Evolutionary conservation across 192 early-diverging fungal species (phyloP), one percentile per base, ranked within the genome.

Genomic region (Fimicolochytrium jonesii): DNA sequence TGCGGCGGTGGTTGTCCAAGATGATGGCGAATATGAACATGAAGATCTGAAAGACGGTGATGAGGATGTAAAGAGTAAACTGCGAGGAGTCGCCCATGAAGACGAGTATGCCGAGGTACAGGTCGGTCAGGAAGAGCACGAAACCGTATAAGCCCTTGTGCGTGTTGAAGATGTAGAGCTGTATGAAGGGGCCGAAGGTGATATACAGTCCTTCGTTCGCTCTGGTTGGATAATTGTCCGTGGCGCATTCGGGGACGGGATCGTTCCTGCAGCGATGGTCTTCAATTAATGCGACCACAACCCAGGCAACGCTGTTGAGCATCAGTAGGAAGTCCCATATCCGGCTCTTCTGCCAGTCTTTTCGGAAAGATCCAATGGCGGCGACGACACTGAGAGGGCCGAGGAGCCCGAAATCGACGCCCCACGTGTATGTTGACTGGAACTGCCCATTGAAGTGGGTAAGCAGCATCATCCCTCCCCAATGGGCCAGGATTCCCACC

Each of bases 121-220:
- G 15, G 48, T 50, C 48, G 25, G 30, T 25, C 3, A 25, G 20
- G 48, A 50, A 29, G 25, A 50, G 3, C 25, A 50, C 23, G 48
- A 50, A 15, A 15, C 25, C 48, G 15, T 50, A 50, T 3, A 50
- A 29, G 23, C 4, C 25, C 48, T 50, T 50, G 48, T 50, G 4
- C 2, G 48, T 50, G 48, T 50, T 26, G 25, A 50, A 50, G 9
- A 50, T 29, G 26, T 50, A 50, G 25, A 50, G 48, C 23, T 50
- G 48, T 17, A 50, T 50, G 28, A 50, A 50, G 20, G 48, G 48
- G 30, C 48, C 48, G 30, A 50, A 50, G 3, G 48, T 50, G 48
- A 50, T 50, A 29, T 50, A 50, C 5, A 50, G 48, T 20, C 48
- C 48, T 29, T 29, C 30, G 48, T 50, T 50, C 25, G 48, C 48